Evolutionary conservation across 495 filamentous ascomycete species (phyloP).

Genomic region (Penicillium salamii): DNA sequence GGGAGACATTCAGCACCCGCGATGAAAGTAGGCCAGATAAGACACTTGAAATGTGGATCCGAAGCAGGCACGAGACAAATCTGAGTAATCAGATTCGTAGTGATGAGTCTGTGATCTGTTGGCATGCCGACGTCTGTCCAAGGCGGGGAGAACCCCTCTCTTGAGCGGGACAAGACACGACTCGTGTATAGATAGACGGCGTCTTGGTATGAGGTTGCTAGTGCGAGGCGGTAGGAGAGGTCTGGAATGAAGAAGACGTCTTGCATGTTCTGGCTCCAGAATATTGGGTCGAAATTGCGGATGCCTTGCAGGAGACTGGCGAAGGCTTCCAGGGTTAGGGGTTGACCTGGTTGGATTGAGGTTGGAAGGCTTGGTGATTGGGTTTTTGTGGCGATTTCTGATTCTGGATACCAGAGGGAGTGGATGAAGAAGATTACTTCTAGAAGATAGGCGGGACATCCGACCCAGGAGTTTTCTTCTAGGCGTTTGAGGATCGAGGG

Average conservation of each 20-base stretch:
- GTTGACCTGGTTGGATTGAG: constrained; percentile 24
- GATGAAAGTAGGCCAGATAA: constrained; percentile 50
- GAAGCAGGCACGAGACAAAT: constrained; percentile 35
- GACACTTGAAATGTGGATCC: constrained; percentile 48
- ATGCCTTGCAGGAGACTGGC: constrained; percentile 40
- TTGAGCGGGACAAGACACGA: constrained; percentile 37
- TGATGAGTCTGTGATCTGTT: constrained; percentile 30
- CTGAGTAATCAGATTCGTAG: constrained; percentile 36
- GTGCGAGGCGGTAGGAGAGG: constrained; percentile 37
- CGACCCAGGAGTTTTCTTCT: constrained; percentile 48
- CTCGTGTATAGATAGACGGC: constrained; percentile 47
- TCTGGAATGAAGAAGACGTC: constrained; percentile 34
- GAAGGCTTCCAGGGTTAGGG: constrained; percentile 32
- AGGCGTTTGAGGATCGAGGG: constrained; percentile 42
- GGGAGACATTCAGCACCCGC: constrained; percentile 43
- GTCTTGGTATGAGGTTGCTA: constrained; percentile 41
- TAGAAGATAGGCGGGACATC: constrained; percentile 47
- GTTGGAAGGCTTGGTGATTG: constrained; percentile 30
- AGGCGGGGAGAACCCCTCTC: constrained; percentile 27
- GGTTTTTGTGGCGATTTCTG: constrained; percentile 18
- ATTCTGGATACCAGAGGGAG: constrained; percentile 38
- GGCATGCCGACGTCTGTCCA: constrained; percentile 31
- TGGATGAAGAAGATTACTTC: constrained; percentile 49
- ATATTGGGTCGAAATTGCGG: constrained; percentile 40
- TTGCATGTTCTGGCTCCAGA: constrained; percentile 46